Percentiles rank a stretch among this genome's conserved stretches.
Evolutionary conservation across 805 yeast species (phyloP).

Genomic region (Lipomyces yamadae): DNA sequence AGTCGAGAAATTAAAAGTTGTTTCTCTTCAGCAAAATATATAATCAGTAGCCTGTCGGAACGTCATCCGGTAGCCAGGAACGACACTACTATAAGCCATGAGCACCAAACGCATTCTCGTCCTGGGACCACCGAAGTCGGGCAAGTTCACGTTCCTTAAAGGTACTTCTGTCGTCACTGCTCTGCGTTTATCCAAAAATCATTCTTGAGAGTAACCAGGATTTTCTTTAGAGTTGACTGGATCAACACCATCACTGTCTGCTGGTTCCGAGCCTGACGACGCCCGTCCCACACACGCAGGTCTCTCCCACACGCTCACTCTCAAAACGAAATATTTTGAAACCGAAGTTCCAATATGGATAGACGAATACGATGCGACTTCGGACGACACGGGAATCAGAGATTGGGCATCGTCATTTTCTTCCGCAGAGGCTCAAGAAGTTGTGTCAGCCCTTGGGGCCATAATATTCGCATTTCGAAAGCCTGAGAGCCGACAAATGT

Average conservation of each 20-base stretch:
- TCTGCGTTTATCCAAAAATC: not conserved
- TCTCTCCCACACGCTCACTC: constrained; percentile 37
- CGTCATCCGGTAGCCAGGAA: not conserved
- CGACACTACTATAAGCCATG: not conserved
- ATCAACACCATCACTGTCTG: constrained; percentile 30
- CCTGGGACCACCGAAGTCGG: constrained; percentile 46
- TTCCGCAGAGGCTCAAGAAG: constrained; percentile 47
- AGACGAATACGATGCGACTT: constrained; percentile 43
- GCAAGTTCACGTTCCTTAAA: constrained; percentile 45
- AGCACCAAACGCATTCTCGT: constrained; percentile 31
- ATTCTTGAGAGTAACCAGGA: no score
- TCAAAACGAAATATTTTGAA: constrained; percentile 46
- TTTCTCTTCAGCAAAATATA: not conserved
- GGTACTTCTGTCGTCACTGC: constrained; percentile 28
- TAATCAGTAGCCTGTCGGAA: not conserved
- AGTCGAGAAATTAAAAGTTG: not conserved
- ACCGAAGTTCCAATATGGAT: constrained; percentile 45
- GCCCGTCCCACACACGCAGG: constrained; percentile 42
- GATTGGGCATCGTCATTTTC: constrained; percentile 45
- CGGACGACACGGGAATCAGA: constrained; percentile 34
- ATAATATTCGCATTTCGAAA: constrained; percentile 44
- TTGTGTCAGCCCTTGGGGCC: constrained; percentile 47
- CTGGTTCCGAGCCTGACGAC: not conserved
- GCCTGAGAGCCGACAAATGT: constrained; percentile 24
- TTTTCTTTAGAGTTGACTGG: constrained; percentile 41